Conservation (phyloP, 2,329 filamentous ascomycete genomes). For the Aplosporella prunicola region DNA sequence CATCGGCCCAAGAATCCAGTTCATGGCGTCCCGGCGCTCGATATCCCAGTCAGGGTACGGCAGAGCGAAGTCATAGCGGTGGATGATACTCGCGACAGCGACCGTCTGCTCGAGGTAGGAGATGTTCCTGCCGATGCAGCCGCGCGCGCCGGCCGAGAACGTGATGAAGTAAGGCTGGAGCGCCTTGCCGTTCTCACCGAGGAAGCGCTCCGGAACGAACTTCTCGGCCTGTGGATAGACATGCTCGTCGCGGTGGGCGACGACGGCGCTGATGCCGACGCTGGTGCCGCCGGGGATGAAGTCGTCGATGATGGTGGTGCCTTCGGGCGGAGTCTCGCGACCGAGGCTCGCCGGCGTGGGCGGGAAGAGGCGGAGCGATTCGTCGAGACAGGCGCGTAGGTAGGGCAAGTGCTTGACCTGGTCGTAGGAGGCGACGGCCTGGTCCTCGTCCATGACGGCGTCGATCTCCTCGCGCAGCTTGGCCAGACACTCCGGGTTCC, state of each 20-base stretch:
- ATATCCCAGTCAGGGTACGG: conserved; percentile 26
- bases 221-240: conserved; percentile 39
- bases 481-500: conserved; percentile 19
- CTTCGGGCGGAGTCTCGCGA: conserved; percentile 19
- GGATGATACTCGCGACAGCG: conserved; percentile 24
- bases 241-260: conserved; percentile 41
- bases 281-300: conserved; percentile 30
- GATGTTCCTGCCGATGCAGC: conserved; percentile 25
- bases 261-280: conserved; percentile 27
- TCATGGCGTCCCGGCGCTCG: conserved; percentile 28
- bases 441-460: conserved; percentile 4
- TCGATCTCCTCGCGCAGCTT: conserved; percentile 18
- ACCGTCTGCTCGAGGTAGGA: conserved; percentile 45
- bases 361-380: conserved; percentile 17
- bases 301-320: conserved; percentile 14
- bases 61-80: conserved; percentile 30
- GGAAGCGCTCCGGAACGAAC: conserved; percentile 43
- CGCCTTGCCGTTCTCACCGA: conserved; percentile 18
- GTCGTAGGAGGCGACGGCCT: conserved; percentile 15
- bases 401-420: conserved; percentile 17
- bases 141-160: conserved; percentile 17
- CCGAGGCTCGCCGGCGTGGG: conserved; percentile 17
- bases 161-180: conserved; percentile 17
- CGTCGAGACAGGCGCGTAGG: conserved; percentile 26
- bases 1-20: conserved; percentile 28